Conservation (phyloP, 2,329 filamentous ascomycete genomes). For the Trichoderma koningiopsis region DNA sequence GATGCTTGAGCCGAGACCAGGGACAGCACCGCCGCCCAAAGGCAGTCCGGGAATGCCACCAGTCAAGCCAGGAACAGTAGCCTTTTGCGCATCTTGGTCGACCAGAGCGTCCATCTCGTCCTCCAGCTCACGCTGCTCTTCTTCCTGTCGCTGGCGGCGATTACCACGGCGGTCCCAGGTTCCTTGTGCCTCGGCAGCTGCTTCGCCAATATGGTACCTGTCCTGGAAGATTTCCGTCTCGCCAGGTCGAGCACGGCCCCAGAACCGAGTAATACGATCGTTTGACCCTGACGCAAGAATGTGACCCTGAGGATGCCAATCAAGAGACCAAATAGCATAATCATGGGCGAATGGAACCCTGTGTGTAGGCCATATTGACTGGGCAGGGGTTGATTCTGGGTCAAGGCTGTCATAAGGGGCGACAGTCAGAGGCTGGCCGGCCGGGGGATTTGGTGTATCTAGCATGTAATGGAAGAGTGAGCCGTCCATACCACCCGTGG, state of each 20-base stretch:
- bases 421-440: conserved; percentile 68
- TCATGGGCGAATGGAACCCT: conserved; percentile 86
- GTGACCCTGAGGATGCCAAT: conserved; percentile 96
- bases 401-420: conserved; percentile 86
- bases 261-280: conserved; percentile 94
- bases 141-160: conserved; percentile 78
- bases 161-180: conserved; percentile 84
- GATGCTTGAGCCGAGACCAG: conserved; percentile 47
- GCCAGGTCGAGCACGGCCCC: conserved; percentile 87
- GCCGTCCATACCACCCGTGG: conserved; percentile 87
- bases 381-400: conserved; percentile 75
- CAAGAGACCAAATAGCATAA: conserved; percentile 94
- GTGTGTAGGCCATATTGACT: conserved; percentile 92
- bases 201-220: conserved; percentile 92
- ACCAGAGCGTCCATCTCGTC: conserved; percentile 92
- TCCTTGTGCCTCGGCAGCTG: conserved; percentile 90
- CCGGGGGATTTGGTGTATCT: conserved; percentile 86
- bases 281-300: conserved; percentile 95
- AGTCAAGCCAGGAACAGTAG: conserved; percentile 46
- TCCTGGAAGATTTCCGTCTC: conserved; percentile 85
- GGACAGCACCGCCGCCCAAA: conserved; percentile 43
- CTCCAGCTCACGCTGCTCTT: conserved; percentile 90
- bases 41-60: conserved; percentile 55
- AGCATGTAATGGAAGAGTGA: conserved; percentile 92
- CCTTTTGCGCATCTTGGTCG: conserved; percentile 75